A percentile compares a stretch with the other conserved stretches of the same genome.
phyloP scores from a whole-genome alignment of 495 filamentous ascomycete genomes.

The Trichoderma reesei region DNA sequence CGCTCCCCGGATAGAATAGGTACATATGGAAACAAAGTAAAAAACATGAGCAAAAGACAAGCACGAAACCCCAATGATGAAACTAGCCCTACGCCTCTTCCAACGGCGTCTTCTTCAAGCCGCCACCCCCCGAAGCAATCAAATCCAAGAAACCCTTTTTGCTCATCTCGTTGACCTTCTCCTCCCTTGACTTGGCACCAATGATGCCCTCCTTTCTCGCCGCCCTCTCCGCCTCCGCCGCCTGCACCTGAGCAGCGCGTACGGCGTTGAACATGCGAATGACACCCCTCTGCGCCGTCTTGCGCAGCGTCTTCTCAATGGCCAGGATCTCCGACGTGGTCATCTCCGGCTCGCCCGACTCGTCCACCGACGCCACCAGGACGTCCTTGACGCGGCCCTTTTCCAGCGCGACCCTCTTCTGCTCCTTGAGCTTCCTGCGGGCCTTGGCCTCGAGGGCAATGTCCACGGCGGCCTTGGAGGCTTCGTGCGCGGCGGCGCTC shows the following conservation, averaged over 20 bases:
- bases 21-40: neutral
- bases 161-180: conserved; percentile 86
- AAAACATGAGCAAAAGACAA: neutral
- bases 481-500: conserved; percentile 55
- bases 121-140: conserved; percentile 57
- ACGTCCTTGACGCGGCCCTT: conserved; percentile 83
- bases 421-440: conserved; percentile 62
- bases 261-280: conserved; percentile 95
- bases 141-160: conserved; percentile 91
- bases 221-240: conserved; percentile 59
- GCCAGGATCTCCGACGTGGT: conserved; percentile 53
- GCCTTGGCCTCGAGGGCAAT: conserved; percentile 72
- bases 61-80: neutral
- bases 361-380: conserved; percentile 41
- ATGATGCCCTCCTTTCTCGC: conserved; percentile 63
- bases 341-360: conserved; percentile 32
- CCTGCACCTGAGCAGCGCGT: conserved; percentile 78
- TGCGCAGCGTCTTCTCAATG: conserved; percentile 69
- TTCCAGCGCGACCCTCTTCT: conserved; percentile 72
- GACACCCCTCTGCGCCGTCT: conserved; percentile 84
- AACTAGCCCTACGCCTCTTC: conserved; percentile 35
- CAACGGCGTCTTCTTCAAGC: conserved; percentile 38
- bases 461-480: conserved; percentile 56
- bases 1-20: conserved; percentile 9
- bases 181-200: conserved; percentile 62